A percentile compares a stretch with the other conserved stretches of the same genome.
Evolutionary conservation across 148 eudicot species (phyloP).

Genomic region (Camellia granthamiana): DNA sequence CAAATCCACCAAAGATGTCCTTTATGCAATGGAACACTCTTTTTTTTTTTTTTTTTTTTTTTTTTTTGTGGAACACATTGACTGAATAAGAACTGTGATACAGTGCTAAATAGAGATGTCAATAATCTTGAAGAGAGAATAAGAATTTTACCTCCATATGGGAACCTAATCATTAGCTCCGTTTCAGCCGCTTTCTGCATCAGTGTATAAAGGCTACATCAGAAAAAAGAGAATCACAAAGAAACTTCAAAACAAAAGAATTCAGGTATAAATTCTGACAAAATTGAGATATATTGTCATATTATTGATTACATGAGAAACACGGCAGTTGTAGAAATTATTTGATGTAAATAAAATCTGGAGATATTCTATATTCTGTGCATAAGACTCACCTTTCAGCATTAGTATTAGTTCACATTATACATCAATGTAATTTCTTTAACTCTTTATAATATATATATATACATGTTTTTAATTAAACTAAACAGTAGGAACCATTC

Average conservation of each 20-base stretch:
- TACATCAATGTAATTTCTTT: background rate
- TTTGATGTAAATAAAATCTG: background rate
- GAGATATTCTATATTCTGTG: background rate
- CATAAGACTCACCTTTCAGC: background rate
- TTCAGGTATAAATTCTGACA: background rate
- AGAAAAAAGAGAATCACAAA: background rate
- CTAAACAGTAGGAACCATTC: background rate
- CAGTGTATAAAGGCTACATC: constrained; percentile 1
- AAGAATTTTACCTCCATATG: constrained; percentile 55
- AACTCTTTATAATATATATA: no score
- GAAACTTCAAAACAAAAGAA: background rate
- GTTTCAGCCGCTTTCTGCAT: constrained; percentile 67
- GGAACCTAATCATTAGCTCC: constrained; percentile 56
- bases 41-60: no score
- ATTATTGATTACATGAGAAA: background rate
- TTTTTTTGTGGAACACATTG: background rate
- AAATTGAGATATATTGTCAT: background rate
- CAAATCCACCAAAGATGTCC: background rate
- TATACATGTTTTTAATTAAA: background rate
- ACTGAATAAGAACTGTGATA: background rate
- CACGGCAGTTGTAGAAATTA: background rate
- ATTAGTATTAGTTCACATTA: background rate
- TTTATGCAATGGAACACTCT: background rate
- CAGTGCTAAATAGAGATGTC: background rate
- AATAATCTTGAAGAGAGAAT: background rate